Conservation (phyloP, 2,329 filamentous ascomycete genomes). For the Fusarium staphyleae region DNA sequence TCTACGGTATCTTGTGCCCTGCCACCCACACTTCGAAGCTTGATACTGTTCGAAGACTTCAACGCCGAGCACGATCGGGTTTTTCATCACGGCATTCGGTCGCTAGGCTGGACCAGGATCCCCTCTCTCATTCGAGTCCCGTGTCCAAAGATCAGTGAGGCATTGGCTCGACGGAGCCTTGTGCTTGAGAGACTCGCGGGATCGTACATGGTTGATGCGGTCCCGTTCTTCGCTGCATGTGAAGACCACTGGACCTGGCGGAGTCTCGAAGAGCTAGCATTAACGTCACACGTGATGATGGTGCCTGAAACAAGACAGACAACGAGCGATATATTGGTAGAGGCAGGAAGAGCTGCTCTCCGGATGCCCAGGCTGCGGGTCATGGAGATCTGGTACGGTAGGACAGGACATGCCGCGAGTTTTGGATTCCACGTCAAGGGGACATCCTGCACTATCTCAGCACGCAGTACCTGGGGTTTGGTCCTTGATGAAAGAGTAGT, state of each 20-base stretch:
- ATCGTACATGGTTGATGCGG: conserved; percentile 1
- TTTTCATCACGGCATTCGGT: not conserved
- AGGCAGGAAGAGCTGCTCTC: not conserved
- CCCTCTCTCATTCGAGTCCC: not conserved
- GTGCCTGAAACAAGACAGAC: not conserved
- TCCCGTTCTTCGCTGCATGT: not conserved
- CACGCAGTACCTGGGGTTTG: not conserved
- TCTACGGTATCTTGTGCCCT: not conserved
- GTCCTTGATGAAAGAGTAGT: not conserved
- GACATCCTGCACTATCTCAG: not conserved
- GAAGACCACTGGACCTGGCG: not conserved
- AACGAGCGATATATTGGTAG: not conserved
- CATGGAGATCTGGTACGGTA: conserved; percentile 11
- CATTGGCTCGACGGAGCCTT: not conserved
- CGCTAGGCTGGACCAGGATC: not conserved
- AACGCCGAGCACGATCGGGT: not conserved
- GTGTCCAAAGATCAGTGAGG: not conserved
- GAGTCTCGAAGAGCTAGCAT: not conserved
- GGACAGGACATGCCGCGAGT: not conserved
- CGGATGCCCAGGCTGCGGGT: conserved; percentile 4
- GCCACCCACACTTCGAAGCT: not conserved
- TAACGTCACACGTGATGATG: not conserved
- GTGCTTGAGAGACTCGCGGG: conserved; percentile 1
- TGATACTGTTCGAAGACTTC: conserved; percentile 8
- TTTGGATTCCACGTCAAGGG: not conserved